Evolutionary conservation across 148 eudicot species (phyloP), one percentile per base, ranked within the genome.

Genomic region (Tetragonia tetragonoides): DNA sequence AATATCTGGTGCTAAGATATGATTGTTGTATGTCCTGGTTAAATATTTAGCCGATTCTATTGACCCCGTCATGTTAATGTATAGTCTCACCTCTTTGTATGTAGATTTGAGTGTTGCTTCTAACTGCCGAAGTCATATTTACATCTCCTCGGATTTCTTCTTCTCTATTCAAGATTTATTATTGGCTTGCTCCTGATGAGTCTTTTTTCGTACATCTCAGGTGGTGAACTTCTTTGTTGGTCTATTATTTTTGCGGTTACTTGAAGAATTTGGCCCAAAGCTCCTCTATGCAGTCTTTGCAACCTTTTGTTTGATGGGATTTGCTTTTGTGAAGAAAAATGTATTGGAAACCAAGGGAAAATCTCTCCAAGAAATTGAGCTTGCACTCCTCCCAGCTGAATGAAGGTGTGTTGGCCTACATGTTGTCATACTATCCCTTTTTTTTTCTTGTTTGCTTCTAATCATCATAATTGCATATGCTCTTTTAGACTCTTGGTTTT

Each of bases 311-410:
- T 80, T 93, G 81, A 62, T 91, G 28, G 93, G 86, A 62, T 82
- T 81, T 60, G 70, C 71, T 21, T 93, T 88, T 78, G 96, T 91
- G 66, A 91, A 90, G 86, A 89, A 66, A 68, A 89, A 91, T 83
- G 88, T 93, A 64, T 67, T 93, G 81, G 98, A 93, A 87, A 93
- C 98, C 34, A 93, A 93, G 79, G 98, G 98, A 68, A 93, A 87
- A 84, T 79, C 96, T 54, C 88, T 93, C 64, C 96, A 93, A 72
- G 98, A 93, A 82, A 93, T 93, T 68, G 98, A 93, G 81, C 77
- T 93, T 53, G 93, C 93, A 9, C 87, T 91, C 76, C 88, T 91
- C 61, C 93, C 92, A 17, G 80, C 81, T 75, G 56, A 79, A 80
- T 87, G 84, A 85, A 81, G 83, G 89, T 87, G 61, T 75, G 81